Percentiles rank a stretch among this genome's conserved stretches.
phyloP scores from a whole-genome alignment of 148 eudicot species.

The Euryodendron excelsum region DNA sequence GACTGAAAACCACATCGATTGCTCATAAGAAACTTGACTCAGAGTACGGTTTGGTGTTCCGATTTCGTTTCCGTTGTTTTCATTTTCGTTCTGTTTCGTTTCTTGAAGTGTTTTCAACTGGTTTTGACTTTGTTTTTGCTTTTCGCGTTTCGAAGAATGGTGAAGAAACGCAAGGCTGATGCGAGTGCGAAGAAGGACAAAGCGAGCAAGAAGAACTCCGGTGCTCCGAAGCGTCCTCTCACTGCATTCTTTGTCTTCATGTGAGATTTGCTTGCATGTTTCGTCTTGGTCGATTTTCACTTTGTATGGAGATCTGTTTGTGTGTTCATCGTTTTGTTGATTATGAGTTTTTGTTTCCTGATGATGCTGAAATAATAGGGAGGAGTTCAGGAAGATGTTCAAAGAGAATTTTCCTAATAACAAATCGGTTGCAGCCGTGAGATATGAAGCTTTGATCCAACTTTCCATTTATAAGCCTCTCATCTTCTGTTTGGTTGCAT shows the following conservation, averaged over 20 bases:
- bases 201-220: slow-evolving; percentile 22
- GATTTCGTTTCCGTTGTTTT: background rate
- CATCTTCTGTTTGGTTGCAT: background rate
- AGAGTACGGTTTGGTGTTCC: background rate
- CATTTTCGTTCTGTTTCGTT: background rate
- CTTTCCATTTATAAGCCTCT: background rate
- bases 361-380: slow-evolving; percentile 20
- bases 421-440: slow-evolving; percentile 32
- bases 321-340: background rate
- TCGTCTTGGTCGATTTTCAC: background rate
- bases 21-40: slow-evolving; percentile 15
- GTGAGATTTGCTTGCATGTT: slow-evolving; percentile 1
- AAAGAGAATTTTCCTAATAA: slow-evolving; percentile 40
- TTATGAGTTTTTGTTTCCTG: background rate
- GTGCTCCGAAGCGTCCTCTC: slow-evolving; percentile 38
- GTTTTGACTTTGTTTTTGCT: background rate
- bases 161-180: slow-evolving; percentile 23
- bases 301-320: background rate
- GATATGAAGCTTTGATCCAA: slow-evolving; percentile 5
- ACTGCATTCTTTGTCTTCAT: slow-evolving; percentile 35
- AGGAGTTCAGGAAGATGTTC: slow-evolving; percentile 34
- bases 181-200: slow-evolving; percentile 8
- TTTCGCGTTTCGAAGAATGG: slow-evolving; percentile 11
- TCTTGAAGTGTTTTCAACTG: background rate
- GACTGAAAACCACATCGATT: background rate